Percentiles rank a stretch among this genome's conserved stretches.
phyloP scores from a whole-genome alignment of 148 eudicot genomes.

The Fallopia convolvulus region DNA sequence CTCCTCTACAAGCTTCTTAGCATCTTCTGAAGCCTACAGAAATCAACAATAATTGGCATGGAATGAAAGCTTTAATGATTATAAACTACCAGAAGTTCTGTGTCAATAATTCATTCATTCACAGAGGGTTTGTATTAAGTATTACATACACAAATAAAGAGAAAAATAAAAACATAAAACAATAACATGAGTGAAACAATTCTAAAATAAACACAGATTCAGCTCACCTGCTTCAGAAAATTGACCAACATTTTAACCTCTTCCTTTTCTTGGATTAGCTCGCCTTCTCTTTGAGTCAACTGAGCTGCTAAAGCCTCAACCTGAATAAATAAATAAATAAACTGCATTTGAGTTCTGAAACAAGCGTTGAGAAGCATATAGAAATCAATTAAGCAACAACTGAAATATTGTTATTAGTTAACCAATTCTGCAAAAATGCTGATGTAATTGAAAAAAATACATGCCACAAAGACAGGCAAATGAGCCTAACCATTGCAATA shows the following conservation, averaged over 20 bases:
- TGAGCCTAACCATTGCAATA: slow-evolving; percentile 66
- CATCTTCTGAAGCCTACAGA: slow-evolving; percentile 89
- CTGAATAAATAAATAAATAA: slow-evolving; percentile 25
- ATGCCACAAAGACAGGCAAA: background rate
- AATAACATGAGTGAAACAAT: background rate
- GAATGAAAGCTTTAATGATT: background rate
- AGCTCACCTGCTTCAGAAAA: slow-evolving; percentile 78
- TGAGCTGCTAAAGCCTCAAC: slow-evolving; percentile 98
- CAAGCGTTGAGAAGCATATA: background rate
- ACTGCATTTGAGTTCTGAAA: background rate
- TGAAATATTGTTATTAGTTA: background rate
- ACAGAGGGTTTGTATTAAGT: background rate
- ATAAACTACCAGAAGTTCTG: background rate
- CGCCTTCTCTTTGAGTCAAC: slow-evolving; percentile 90
- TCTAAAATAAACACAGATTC: background rate
- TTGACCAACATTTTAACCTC: slow-evolving; percentile 90
- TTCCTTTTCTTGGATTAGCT: slow-evolving; percentile 84
- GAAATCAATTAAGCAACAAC: background rate
- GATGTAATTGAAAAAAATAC: background rate
- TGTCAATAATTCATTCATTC: background rate
- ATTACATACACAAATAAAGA: background rate
- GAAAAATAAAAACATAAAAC: background rate
- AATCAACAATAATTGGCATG: slow-evolving; percentile 9
- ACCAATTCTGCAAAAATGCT: background rate
- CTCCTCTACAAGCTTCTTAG: slow-evolving; percentile 92